Evolutionary conservation across 1,139 yeast species (phyloP).

Genomic region (Yamadazyma sp.): DNA sequence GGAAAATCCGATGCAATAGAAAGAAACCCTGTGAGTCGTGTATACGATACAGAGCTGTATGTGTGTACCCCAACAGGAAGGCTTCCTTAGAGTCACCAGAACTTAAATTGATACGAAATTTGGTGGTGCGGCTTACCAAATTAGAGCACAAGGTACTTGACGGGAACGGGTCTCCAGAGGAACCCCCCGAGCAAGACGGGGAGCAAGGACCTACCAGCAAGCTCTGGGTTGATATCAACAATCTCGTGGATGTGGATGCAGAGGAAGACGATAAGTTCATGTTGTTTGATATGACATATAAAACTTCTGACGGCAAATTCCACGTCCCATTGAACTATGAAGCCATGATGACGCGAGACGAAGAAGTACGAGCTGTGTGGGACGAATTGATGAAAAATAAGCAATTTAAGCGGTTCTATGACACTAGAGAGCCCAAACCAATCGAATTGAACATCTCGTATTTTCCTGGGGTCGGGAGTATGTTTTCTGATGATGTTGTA

Average conservation of each 20-base stretch:
- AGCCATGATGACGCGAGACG: slow-evolving; percentile 4
- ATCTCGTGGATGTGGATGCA: not conserved
- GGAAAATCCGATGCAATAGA: slow-evolving; percentile 43
- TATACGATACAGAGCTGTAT: slow-evolving; percentile 24
- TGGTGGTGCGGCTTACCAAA: slow-evolving; percentile 4
- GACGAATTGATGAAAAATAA: not conserved
- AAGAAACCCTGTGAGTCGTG: slow-evolving; percentile 41
- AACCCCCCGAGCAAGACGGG: not conserved
- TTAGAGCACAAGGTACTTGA: slow-evolving; percentile 2
- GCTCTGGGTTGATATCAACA: not conserved
- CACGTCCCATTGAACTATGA: slow-evolving; percentile 4
- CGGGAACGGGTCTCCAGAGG: not conserved
- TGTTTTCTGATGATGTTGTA: not conserved
- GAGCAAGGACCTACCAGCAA: too few species aligned
- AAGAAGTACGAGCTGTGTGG: not conserved
- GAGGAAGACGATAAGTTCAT: not conserved
- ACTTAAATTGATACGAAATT: slow-evolving; percentile 2
- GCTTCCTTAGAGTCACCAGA: slow-evolving; percentile 5
- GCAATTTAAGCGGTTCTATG: not conserved
- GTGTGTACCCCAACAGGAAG: slow-evolving; percentile 2
- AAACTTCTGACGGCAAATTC: not conserved
- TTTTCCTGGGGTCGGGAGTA: not conserved
- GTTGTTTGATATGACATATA: not conserved
- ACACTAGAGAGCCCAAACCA: not conserved
- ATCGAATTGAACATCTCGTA: not conserved